phyloP scores from a whole-genome alignment of 208 protist genomes.

The Leptomonas seymouri region DNA sequence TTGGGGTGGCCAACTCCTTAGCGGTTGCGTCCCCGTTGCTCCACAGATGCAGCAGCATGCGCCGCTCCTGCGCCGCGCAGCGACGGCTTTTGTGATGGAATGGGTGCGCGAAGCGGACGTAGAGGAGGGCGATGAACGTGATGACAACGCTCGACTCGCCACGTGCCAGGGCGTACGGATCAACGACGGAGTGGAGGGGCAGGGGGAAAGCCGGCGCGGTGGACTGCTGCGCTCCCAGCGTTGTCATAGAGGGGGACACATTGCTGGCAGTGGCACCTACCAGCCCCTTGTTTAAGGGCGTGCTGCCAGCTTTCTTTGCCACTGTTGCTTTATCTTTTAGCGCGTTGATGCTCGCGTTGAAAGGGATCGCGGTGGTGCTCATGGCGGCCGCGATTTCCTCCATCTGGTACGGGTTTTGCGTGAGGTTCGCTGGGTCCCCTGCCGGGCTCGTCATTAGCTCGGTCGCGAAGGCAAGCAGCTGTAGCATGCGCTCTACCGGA shows the following conservation, averaged over 20 bases:
- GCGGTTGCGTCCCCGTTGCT: conserved; percentile 45
- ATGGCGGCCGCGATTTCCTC: conserved; percentile 30
- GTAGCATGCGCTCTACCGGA: conserved; percentile 67
- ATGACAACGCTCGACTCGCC: conserved; percentile 66
- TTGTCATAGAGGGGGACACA: not conserved
- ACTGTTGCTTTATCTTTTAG: not conserved
- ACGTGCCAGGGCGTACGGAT: conserved; percentile 70
- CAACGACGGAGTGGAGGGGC: conserved; percentile 74
- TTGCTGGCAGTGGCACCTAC: not conserved
- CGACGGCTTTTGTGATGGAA: conserved; percentile 89
- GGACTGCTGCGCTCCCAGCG: not conserved
- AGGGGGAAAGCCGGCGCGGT: conserved; percentile 44
- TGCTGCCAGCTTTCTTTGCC: not conserved
- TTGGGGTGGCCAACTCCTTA: conserved; percentile 14
- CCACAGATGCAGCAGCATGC: conserved; percentile 72
- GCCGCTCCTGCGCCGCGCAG: conserved; percentile 64
- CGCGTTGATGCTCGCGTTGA: not conserved
- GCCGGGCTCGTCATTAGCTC: conserved; percentile 67
- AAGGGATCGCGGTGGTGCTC: not conserved
- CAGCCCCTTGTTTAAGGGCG: not conserved
- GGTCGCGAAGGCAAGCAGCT: conserved; percentile 85
- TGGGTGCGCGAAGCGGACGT: conserved; percentile 86
- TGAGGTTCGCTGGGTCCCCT: conserved; percentile 32
- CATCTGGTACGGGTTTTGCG: conserved; percentile 23
- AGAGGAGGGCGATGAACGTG: conserved; percentile 85